A percentile compares a stretch with the other conserved stretches of the same genome.
Evolutionary conservation across 495 filamentous ascomycete genomes (phyloP).

Genomic region (Podospora didyma): DNA sequence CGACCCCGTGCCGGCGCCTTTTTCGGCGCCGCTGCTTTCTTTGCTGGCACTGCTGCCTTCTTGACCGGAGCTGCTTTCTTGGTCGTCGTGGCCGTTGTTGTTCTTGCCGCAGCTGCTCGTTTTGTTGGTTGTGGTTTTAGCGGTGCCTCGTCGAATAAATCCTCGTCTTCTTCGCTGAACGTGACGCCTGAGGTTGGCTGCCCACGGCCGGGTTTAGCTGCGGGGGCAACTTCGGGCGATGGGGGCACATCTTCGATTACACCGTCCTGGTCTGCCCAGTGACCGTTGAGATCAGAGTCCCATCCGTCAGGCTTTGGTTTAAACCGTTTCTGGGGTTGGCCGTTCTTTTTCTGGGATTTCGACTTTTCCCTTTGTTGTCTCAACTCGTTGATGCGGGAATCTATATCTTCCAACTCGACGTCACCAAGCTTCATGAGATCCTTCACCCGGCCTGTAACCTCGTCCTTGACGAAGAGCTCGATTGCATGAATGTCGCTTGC

Average conservation of each 20-base stretch:
- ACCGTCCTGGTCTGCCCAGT: constrained; percentile 75
- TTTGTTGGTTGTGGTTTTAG: constrained; percentile 28
- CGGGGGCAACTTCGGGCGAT: constrained; percentile 42
- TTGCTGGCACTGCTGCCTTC: constrained; percentile 33
- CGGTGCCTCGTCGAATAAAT: constrained; percentile 35
- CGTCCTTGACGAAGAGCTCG: constrained; percentile 82
- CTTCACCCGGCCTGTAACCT: constrained; percentile 69
- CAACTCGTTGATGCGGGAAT: constrained; percentile 66
- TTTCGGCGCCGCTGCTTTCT: constrained; percentile 30
- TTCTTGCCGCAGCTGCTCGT: constrained; percentile 32
- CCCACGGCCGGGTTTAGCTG: constrained; percentile 27
- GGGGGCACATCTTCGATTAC: constrained; percentile 52
- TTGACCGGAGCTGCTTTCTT: constrained; percentile 40
- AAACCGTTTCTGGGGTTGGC: constrained; percentile 47
- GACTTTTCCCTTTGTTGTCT: constrained; percentile 69
- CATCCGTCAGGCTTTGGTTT: constrained; percentile 78
- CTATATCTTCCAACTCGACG: constrained; percentile 56
- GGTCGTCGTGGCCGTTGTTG: constrained; percentile 37
- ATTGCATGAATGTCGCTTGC: constrained; percentile 95
- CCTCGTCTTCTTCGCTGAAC: constrained; percentile 29
- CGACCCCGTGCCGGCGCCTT: constrained; percentile 36
- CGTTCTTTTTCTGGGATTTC: constrained; percentile 57
- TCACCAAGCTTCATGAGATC: constrained; percentile 67
- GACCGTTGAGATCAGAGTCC: constrained; percentile 82
- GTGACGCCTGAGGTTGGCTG: constrained; percentile 12